Conservation (phyloP, 2,329 filamentous ascomycete genomes). For the Penicillium hesseltinei region DNA sequence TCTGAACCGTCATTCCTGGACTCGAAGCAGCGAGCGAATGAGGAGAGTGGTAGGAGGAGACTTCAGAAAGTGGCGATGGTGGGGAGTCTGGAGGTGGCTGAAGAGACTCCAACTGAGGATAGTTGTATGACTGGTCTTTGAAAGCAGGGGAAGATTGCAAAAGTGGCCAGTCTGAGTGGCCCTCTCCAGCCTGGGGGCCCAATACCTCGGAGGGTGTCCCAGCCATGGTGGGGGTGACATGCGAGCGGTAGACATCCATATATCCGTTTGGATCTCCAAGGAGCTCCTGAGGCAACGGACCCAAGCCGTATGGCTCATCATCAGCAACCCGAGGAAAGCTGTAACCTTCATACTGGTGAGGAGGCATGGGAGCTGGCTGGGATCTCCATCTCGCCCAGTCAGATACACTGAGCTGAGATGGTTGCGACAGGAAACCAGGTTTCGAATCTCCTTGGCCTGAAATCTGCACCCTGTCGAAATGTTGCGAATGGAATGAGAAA, state of each 20-base stretch:
- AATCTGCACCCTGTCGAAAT: conserved; percentile 21
- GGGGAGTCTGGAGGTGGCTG: conserved; percentile 10
- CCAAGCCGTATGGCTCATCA: conserved; percentile 6
- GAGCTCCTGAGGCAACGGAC: background rate
- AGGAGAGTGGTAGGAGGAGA: conserved; percentile 22
- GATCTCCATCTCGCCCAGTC: conserved; percentile 28
- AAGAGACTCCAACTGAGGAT: conserved; percentile 8
- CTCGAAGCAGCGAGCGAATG: conserved; percentile 10
- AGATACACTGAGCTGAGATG: conserved; percentile 12
- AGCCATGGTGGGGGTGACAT: background rate
- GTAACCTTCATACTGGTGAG: conserved; percentile 17
- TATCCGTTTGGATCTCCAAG: background rate
- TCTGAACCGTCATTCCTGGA: conserved; percentile 3
- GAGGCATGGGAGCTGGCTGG: conserved; percentile 15
- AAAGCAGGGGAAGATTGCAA: background rate
- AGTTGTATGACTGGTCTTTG: background rate
- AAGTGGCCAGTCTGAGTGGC: background rate
- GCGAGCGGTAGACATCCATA: background rate
- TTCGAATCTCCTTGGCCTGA: conserved; percentile 21
- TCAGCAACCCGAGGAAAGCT: conserved; percentile 2
- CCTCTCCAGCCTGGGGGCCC: background rate
- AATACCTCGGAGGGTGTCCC: background rate
- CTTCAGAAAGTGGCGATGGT: conserved; percentile 24
- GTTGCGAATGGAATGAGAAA: conserved; percentile 18
- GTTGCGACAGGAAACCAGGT: conserved; percentile 19